Conservation (phyloP, 106 monocot genomes). For the Dendrobium catenatum region DNA sequence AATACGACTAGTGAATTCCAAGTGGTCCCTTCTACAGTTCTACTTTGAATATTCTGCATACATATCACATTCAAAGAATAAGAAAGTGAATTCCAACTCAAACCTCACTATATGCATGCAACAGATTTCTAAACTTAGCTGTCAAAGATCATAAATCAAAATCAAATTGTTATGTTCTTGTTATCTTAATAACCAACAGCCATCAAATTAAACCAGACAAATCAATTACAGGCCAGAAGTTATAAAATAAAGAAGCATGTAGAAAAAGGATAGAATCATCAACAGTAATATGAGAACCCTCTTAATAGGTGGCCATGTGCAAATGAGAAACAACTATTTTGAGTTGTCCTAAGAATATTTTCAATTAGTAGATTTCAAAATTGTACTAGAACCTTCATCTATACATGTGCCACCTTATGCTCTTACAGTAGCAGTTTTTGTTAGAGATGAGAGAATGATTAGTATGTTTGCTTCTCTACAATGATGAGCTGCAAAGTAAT, state of each 20-base stretch:
- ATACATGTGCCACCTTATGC: no score
- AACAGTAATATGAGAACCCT: neutral
- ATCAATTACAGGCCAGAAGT: neutral
- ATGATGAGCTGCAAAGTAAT: no score
- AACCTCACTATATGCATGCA: neutral
- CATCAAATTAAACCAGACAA: neutral
- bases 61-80: neutral
- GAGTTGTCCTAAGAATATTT: no score
- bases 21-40: conserved; percentile 41
- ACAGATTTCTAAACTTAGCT: neutral
- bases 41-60: conserved; percentile 77
- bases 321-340: no score
- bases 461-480: no score
- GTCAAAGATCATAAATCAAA: neutral
- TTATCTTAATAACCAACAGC: neutral
- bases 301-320: no score
- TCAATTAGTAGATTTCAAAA: no score
- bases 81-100: neutral
- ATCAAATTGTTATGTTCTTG: neutral
- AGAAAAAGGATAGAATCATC: neutral
- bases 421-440: no score
- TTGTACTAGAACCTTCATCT: no score
- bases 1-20: conserved; percentile 23
- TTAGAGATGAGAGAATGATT: no score
- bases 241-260: neutral